Base-by-base conservation (phyloP, 2,329 filamentous ascomycete genomes). In the Stachybotrys chlorohalonatus region DNA sequence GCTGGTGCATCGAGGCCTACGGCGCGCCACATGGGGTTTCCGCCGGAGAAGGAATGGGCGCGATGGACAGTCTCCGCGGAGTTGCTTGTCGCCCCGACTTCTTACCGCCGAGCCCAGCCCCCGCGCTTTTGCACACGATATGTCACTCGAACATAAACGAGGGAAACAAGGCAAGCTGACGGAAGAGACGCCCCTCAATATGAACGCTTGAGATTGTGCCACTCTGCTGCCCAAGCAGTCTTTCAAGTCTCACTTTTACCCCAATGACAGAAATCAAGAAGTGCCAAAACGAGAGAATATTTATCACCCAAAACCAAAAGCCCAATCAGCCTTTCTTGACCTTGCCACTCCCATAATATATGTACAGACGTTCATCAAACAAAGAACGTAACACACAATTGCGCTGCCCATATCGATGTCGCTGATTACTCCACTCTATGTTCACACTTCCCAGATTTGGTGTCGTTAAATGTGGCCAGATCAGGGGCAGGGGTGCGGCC, bases 401-500 rank as follows among this genome's bases (percentile, higher is more conserved):
- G 36, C 36, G 36, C 36, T 42, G 36, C 13, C 36, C 36, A 42
- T 42, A 13, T 42, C 36, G 36, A 42, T 42, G 36, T 13, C 36
- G 36, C 36, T 42, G 36, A 42, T 42, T 42, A 42, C 8, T 42
- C 36, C 8, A 42, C 36, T 42, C 36, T 42, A 42, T 42, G 13
- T 58, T 64, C 52, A 61, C 60, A 60, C 42, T 52, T 42, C 13
- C 36, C 36, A 42, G 13, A 24, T 9, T 9, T 42, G 36, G 36
- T 42, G 13, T 13, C 36, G 36, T 9, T 42, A 42, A 42, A 42
- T 42, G 36, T 42, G 36, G 13, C 36, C 13, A 42, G 36, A 13
- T 13, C 36, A 13, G 36, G 36, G 13, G 36, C 24, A 42, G 36
- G 36, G 36, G 8, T 42, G 8, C 9, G 13, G 9, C 36, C 13